phyloP scores from a whole-genome alignment of 148 eudicot species.

The Vaccinium darrowii region DNA sequence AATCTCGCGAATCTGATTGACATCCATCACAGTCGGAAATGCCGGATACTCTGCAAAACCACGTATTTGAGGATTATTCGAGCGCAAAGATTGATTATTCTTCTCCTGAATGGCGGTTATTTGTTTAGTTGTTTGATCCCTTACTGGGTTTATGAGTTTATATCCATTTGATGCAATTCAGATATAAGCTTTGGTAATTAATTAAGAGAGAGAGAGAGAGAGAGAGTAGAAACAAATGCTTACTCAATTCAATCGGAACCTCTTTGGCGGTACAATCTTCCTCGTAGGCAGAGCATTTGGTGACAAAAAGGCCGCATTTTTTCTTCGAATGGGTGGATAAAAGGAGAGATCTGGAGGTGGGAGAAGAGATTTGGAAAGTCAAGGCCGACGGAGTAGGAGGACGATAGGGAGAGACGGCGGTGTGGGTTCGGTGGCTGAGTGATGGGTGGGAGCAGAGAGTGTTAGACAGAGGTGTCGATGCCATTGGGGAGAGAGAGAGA shows the following conservation, averaged over 20 bases:
- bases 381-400: constrained; percentile 9
- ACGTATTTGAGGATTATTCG: background rate
- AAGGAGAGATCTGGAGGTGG: constrained; percentile 40
- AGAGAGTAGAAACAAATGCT: constrained; percentile 1
- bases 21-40: constrained; percentile 87
- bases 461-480: constrained; percentile 53
- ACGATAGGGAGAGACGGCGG: constrained; percentile 26
- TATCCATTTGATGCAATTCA: too few species aligned
- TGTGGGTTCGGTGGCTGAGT: background rate
- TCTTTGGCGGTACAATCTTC: constrained; percentile 27
- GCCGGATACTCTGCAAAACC: constrained; percentile 60
- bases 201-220: background rate
- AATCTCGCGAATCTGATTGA: constrained; percentile 87
- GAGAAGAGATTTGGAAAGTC: constrained; percentile 20
- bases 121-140: too few species aligned
- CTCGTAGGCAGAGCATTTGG: constrained; percentile 34
- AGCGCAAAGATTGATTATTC: too few species aligned
- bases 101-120: too few species aligned
- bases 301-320: constrained; percentile 19
- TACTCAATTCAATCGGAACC: constrained; percentile 74
- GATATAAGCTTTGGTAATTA: too few species aligned
- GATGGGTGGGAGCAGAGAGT: constrained; percentile 26
- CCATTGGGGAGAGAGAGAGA: constrained; percentile 39
- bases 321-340: constrained; percentile 31
- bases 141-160: too few species aligned